Percentiles rank a stretch among this genome's conserved stretches.
Conservation (phyloP, 1,284 basidiomycete genomes). For the Tylopilus orsonianus region DNA sequence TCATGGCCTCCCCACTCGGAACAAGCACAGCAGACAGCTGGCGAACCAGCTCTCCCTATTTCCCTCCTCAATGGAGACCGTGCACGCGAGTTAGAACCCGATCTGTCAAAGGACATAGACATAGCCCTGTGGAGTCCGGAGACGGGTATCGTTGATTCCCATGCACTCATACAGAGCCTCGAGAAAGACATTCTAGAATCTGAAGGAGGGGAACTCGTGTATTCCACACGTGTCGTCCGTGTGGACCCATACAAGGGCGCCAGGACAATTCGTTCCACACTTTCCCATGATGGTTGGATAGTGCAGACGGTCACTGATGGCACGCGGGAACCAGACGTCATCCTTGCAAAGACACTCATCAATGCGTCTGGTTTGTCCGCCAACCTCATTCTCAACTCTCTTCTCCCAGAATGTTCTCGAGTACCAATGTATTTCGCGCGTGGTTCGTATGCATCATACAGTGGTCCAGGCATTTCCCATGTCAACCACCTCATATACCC, state of each 20-base stretch:
- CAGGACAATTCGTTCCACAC: slow-evolving; percentile 22
- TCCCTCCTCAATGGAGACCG: slow-evolving; percentile 71
- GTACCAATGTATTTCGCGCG: slow-evolving; percentile 75
- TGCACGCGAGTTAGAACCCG: slow-evolving; percentile 79
- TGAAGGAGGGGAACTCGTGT: slow-evolving; percentile 74
- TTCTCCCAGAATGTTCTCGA: slow-evolving; percentile 55
- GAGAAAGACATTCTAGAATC: slow-evolving; percentile 77
- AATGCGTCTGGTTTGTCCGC: slow-evolving; percentile 87
- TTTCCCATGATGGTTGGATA: slow-evolving; percentile 62
- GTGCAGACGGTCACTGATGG: slow-evolving; percentile 62
- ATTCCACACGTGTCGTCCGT: slow-evolving; percentile 85
- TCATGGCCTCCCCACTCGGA: slow-evolving; percentile 48
- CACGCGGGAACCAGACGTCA: slow-evolving; percentile 55
- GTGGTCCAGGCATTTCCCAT: slow-evolving; percentile 68
- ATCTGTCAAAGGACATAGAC: slow-evolving; percentile 69
- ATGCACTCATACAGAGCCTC: slow-evolving; percentile 76
- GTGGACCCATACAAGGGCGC: slow-evolving; percentile 63
- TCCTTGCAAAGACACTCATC: slow-evolving; percentile 85
- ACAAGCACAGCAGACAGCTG: slow-evolving; percentile 12
- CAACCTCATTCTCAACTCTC: slow-evolving; percentile 68
- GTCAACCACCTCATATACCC: slow-evolving; percentile 86
- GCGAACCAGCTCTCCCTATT: slow-evolving; percentile 54
- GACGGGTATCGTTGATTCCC: slow-evolving; percentile 92
- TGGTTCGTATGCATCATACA: slow-evolving; percentile 87
- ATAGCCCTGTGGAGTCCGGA: slow-evolving; percentile 81